phyloP scores from a whole-genome alignment of 176 grass and related monocot genomes.

The Cenchrus purpureus region DNA sequence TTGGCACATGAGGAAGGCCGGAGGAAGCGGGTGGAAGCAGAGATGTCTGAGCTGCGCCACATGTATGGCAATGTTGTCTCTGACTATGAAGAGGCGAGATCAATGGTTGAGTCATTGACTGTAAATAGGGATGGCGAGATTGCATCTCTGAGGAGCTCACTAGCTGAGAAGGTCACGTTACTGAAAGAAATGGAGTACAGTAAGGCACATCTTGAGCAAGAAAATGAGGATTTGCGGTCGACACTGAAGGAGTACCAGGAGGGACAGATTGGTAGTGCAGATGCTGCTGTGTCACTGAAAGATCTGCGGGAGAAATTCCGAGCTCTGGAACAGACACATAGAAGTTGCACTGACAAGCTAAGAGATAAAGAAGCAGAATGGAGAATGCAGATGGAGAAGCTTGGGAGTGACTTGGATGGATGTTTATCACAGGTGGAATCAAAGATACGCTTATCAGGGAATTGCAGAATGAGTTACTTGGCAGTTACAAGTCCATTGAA shows the following conservation, averaged over 20 bases:
- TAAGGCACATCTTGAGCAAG: constrained; percentile 62
- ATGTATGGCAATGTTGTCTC: constrained; percentile 60
- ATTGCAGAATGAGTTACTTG: constrained; percentile 63
- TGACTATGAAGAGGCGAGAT: constrained; percentile 76
- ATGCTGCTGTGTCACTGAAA: constrained; percentile 47
- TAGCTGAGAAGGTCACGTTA: constrained; percentile 63
- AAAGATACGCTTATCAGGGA: constrained; percentile 54
- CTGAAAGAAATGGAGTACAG: constrained; percentile 77
- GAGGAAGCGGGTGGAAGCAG: constrained; percentile 67
- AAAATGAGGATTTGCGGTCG: constrained; percentile 61
- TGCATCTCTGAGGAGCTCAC: constrained; percentile 73
- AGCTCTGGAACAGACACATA: constrained; percentile 67
- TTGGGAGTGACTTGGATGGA: constrained; percentile 64
- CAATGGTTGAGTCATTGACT: constrained; percentile 50
- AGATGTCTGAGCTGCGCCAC: constrained; percentile 61
- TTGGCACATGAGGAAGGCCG: constrained; percentile 80
- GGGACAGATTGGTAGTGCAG: constrained; percentile 58
- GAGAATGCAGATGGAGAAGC: constrained; percentile 52
- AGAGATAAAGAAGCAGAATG: constrained; percentile 63
- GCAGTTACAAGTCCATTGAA: constrained; percentile 43
- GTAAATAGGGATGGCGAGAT: constrained; percentile 67
- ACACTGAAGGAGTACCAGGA: constrained; percentile 77
- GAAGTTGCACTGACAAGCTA: constrained; percentile 66
- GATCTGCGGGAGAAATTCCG: constrained; percentile 63
- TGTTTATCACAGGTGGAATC: constrained; percentile 42